Percentiles rank a stretch among this genome's conserved stretches.
phyloP scores from a whole-genome alignment of 129 eudicot species.

The Artemisia argyi region DNA sequence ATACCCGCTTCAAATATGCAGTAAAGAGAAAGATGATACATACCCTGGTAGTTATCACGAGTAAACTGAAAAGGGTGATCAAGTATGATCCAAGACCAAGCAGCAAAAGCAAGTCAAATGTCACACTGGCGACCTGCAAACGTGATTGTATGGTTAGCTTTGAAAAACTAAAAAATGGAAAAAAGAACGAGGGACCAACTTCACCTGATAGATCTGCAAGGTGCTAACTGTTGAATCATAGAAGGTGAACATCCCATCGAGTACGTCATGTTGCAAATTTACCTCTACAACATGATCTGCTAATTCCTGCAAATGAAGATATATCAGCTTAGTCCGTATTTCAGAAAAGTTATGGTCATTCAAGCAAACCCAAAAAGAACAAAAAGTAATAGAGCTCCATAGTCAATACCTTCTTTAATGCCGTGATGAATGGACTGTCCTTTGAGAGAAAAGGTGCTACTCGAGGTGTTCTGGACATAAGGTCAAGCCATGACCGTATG shows the following conservation, averaged over 20 bases:
- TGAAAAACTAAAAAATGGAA: not conserved
- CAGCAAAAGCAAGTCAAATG: too few species aligned
- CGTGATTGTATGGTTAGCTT: not conserved
- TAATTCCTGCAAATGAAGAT: constrained; percentile 57
- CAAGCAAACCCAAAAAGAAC: constrained; percentile 4
- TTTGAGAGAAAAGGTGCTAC: constrained; percentile 86
- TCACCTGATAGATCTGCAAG: constrained; percentile 51
- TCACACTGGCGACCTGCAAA: constrained; percentile 78
- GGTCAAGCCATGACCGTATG: too few species aligned
- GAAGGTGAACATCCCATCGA: too few species aligned
- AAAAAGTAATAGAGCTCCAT: not conserved
- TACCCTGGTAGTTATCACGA: not conserved
- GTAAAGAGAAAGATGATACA: not conserved
- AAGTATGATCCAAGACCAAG: too few species aligned
- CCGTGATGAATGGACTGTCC: constrained; percentile 36
- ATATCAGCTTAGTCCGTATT: not conserved
- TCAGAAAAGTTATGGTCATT: not conserved
- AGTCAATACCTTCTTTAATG: too few species aligned
- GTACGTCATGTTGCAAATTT: constrained; percentile 71
- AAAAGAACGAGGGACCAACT: not conserved
- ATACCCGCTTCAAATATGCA: not conserved
- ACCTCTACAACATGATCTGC: constrained; percentile 69
- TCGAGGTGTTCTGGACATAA: constrained; percentile 75
- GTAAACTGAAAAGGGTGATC: too few species aligned
- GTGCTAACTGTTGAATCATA: too few species aligned